Base-by-base conservation (phyloP, 2,329 filamentous ascomycete genomes). In the Aureobasidium leucospermi region DNA sequence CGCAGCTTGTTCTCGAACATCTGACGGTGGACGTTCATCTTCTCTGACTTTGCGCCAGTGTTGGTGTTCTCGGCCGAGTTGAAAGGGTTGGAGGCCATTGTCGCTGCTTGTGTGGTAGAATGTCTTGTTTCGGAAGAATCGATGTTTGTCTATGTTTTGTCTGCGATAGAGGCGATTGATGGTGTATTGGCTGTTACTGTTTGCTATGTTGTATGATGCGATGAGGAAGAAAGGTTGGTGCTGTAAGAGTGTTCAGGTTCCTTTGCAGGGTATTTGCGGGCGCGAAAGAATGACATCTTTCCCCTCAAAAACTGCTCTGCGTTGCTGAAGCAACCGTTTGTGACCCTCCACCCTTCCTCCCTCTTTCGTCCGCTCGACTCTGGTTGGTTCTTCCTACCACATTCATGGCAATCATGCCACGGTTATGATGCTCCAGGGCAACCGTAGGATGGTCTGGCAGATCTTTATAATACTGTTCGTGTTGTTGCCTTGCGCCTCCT, bases 21-120 rank as follows among this genome's bases (percentile, higher is more conserved):
- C 75, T 90, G 85, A 63, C 88, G 87, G 71, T 91, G 88, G 71
- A 89, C 89, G 69, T 90, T 87, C 79, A 92, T 71, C 69, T 74
- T 74, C 15, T 68, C 68, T 71, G 80, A 78, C 67, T 63, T 67
- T 29, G 48, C 19, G 48, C 48, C 48, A 11, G 48, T n/a, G 42
- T 56, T 68, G 62, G 51, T 59, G 34, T 67, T 68, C 1, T 68
- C 62, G 16, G 51, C 56, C 23, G 42, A 36, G 31, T 31, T 36
- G 45, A 61, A 61, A 36, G 59, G 59, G 45, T 61, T 57, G 19
- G 51, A 43, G 23, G 48, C 28, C 49, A 57, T 55, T 36, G 58
- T 60, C 16, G 32, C 49, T 56, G 28, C 23, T 23, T 23, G 23
- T 23, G 58, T 60, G 19, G 32, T 29, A 9, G 13, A 15, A 11